These are phyloP conservation scores for Xerocomus amazonicus DNA, from an alignment of 1,284 basidiomycete species.

Conservation along the genomic window DNA sequence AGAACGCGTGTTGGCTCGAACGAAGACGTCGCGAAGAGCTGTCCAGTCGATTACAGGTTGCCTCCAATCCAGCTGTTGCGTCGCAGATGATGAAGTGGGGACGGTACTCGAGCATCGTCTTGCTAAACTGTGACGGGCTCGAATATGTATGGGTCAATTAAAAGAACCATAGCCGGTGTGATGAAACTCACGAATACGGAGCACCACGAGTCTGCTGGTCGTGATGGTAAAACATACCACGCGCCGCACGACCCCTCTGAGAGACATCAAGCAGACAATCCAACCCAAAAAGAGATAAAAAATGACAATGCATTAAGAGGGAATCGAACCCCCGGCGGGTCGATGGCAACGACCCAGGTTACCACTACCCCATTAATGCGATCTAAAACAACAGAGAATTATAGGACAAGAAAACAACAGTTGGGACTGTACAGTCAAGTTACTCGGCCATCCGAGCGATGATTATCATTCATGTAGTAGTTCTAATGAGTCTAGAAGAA, in stretches of 20 bases:
- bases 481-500: too few species aligned
- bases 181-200: constrained; percentile 16
- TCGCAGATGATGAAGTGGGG: background rate
- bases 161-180: background rate
- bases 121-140: constrained; percentile 3
- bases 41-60: constrained; percentile 32
- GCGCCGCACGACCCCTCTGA: background rate
- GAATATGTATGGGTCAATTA: background rate
- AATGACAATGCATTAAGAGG: constrained; percentile 27
- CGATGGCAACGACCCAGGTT: constrained; percentile 37
- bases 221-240: background rate
- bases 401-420: too few species aligned
- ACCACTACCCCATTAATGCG: constrained; percentile 32
- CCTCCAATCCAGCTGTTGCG: background rate
- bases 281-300: background rate
- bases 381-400: too few species aligned
- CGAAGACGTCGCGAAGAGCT: constrained; percentile 59
- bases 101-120: constrained; percentile 3
- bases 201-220: background rate
- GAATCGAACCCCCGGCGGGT: constrained; percentile 77
- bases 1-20: constrained; percentile 90
- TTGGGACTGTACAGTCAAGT: too few species aligned
- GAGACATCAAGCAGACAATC: background rate
- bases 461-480: too few species aligned
- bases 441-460: too few species aligned